Base-by-base conservation (phyloP, 2,329 filamentous ascomycete species). In the Calonectria pteridis region DNA sequence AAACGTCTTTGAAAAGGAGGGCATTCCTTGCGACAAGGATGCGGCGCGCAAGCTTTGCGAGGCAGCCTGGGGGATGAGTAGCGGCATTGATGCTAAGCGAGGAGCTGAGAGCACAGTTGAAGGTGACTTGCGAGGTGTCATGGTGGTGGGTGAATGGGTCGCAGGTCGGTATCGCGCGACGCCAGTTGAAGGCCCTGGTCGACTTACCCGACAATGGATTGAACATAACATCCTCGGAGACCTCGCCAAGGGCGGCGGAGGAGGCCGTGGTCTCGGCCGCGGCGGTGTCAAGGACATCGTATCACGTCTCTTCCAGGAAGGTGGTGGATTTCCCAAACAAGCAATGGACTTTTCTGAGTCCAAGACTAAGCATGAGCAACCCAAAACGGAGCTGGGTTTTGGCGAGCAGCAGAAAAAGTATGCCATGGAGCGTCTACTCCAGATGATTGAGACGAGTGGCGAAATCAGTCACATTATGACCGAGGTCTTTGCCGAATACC, bases 131-230 rank as follows among this genome's bases (percentile, higher is more conserved):
- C 91, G 95, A 77, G 93, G 94, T 49, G 91, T 96, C 72, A 94
- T 97, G 93, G 94, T 97, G 0, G 94, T 96, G 5, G 93, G 93
- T 50, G 94, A 97, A 83, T 97, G 95, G 95, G 94, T 96, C 18
- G 95, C 94, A 23, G 90, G 93, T 13, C 92, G 93, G 51, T 87
- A 96, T 63, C 89, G 89, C 76, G 86, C 89, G 4, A 85, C 88
- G 1, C 82, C 86, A 1, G 81, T 85, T 2, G 82, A 84, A 28
- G 83, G 84, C 20, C 80, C 80, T 11, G 83, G 83, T 20, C 87
- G 88, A 66, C 85, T 97, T 69, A 95, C 94, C 3, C 89, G 93
- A 20, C 90, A 92, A 79, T 96, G 94, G 94, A 89, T 97, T 11
- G 94, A 97, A 78, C 87, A 91, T 43, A 90, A 96, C 74, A 87